phyloP scores from a whole-genome alignment of 2,329 filamentous ascomycete species.

The Penicillium sp. region DNA sequence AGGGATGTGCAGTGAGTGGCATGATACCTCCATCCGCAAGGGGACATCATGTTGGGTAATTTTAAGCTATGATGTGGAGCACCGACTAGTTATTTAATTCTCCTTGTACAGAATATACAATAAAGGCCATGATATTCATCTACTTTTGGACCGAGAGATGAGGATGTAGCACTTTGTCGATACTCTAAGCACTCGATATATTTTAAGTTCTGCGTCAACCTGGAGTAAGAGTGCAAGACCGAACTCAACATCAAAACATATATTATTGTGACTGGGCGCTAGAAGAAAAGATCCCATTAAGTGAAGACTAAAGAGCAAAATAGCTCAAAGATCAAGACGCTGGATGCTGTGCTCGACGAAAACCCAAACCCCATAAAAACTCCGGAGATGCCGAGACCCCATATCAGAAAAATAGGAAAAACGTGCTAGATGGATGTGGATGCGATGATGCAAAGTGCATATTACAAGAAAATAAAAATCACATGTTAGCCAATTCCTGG shows the following conservation, averaged over 20 bases:
- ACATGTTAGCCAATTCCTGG: conserved; percentile 90
- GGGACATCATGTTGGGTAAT: neutral
- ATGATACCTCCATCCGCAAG: neutral
- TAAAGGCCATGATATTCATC: too few species aligned
- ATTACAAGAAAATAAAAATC: conserved; percentile 28
- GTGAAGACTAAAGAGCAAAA: neutral
- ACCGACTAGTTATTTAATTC: too few species aligned
- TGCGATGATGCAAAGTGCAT: conserved; percentile 13
- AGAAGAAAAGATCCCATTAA: conserved; percentile 1
- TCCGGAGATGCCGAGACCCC: conserved; percentile 24
- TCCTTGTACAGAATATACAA: too few species aligned
- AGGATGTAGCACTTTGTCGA: neutral
- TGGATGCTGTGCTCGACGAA: conserved; percentile 7
- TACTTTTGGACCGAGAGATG: too few species aligned
- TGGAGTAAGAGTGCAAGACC: neutral
- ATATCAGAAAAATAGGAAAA: neutral
- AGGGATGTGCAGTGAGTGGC: neutral
- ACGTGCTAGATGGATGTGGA: conserved; percentile 9
- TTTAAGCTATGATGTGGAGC: neutral
- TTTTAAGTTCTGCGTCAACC: neutral
- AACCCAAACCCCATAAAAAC: conserved; percentile 12
- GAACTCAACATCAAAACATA: neutral
- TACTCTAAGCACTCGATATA: neutral
- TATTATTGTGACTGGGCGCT: conserved; percentile 3
- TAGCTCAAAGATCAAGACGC: conserved; percentile 4